Percentiles rank a stretch among this genome's conserved stretches.
Conservation (phyloP, 1,284 basidiomycete species). For the Ganoderma lucidum region DNA sequence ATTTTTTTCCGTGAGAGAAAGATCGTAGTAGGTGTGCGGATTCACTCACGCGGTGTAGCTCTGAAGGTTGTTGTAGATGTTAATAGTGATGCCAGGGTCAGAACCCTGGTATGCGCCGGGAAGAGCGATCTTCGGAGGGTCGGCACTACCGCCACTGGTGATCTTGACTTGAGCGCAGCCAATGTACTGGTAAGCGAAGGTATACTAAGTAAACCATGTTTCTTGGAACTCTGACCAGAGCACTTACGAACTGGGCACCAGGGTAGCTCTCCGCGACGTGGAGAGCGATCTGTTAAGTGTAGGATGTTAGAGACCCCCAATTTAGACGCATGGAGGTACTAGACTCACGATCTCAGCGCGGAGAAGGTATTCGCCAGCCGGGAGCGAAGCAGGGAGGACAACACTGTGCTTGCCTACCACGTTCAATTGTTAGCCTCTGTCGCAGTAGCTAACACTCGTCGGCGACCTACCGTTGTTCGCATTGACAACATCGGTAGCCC, state of each 20-base stretch:
- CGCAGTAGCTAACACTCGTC: background rate
- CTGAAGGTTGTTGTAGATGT: slow-evolving; percentile 60
- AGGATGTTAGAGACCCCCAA: background rate
- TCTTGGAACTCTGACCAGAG: background rate
- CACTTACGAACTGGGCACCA: slow-evolving; percentile 51
- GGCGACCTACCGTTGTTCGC: slow-evolving; percentile 46
- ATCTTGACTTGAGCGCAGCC: slow-evolving; percentile 55
- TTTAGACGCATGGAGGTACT: background rate
- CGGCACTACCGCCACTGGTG: slow-evolving; percentile 51
- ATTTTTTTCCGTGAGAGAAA: background rate
- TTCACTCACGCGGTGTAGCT: slow-evolving; percentile 47
- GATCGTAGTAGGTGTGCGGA: background rate
- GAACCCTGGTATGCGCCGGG: slow-evolving; percentile 53
- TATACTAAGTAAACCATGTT: background rate
- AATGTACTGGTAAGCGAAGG: slow-evolving; percentile 43
- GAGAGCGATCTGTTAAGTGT: slow-evolving; percentile 49
- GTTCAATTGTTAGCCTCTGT: background rate
- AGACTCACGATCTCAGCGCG: slow-evolving; percentile 54
- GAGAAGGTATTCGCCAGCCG: slow-evolving; percentile 59
- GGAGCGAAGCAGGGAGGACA: slow-evolving; percentile 52
- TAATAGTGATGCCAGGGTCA: slow-evolving; percentile 59
- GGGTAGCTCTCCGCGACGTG: slow-evolving; percentile 52
- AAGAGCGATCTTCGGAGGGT: slow-evolving; percentile 53
- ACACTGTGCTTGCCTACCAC: slow-evolving; percentile 54
- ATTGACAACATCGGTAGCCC: slow-evolving; percentile 60